Percentiles rank a stretch among this genome's conserved stretches.
Evolutionary conservation across 768 basidiomycete genomes (phyloP).

Genomic region (Mycena maculata): DNA sequence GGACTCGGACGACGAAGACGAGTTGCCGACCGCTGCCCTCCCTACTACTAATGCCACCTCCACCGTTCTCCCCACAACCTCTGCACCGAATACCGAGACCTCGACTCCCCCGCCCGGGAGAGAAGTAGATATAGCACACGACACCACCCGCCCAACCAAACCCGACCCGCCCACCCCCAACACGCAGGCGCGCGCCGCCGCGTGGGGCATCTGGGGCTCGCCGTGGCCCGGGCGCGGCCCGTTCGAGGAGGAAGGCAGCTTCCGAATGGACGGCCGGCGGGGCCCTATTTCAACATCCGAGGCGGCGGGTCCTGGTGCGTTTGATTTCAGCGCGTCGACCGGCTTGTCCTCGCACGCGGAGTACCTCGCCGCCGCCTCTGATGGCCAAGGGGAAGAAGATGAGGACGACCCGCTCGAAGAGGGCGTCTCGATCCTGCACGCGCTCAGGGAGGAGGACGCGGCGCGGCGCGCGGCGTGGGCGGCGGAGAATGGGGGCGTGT

Average conservation of each 20-base stretch:
- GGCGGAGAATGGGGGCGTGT: too few species aligned
- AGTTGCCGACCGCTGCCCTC: background rate
- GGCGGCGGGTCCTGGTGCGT: background rate
- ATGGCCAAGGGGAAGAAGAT: conserved; percentile 18
- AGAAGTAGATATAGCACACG: too few species aligned
- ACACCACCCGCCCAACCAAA: conserved; percentile 62
- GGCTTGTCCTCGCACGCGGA: too few species aligned
- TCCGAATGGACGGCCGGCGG: conserved; percentile 31
- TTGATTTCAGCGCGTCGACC: too few species aligned
- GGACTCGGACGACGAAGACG: conserved; percentile 31
- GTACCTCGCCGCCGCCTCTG: too few species aligned
- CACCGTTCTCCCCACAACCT: background rate
- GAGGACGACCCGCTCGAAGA: conserved; percentile 26
- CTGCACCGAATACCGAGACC: too few species aligned
- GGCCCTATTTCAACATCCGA: background rate
- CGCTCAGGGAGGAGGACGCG: conserved; percentile 34
- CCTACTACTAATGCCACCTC: background rate
- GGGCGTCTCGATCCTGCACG: conserved; percentile 25
- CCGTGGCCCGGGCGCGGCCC: conserved; percentile 27
- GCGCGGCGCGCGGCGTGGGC: conserved; percentile 35
- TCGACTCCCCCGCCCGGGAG: too few species aligned
- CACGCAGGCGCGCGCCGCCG: conserved; percentile 47
- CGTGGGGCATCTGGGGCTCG: conserved; percentile 58
- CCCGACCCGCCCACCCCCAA: conserved; percentile 56
- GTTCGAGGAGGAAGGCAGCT: conserved; percentile 18